Percentiles rank a stretch among this genome's conserved stretches.
phyloP scores from a whole-genome alignment of 2,329 filamentous ascomycete genomes.

The Dothideomycetes sp. region DNA sequence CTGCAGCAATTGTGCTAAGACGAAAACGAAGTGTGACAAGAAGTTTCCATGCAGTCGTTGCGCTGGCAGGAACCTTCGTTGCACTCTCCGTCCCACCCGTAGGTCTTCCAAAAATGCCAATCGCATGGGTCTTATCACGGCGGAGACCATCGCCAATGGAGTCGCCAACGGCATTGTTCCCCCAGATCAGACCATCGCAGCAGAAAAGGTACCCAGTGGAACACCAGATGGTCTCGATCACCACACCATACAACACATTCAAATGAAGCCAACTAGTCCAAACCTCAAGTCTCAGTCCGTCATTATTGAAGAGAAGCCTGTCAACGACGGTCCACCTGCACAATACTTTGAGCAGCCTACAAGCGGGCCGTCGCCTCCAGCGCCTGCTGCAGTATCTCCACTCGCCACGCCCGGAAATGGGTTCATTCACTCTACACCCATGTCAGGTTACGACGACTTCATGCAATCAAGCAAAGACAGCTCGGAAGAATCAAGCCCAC shows the following conservation, averaged over 20 bases:
- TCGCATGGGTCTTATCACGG: slow-evolving; percentile 18
- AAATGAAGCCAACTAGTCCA: slow-evolving; percentile 23
- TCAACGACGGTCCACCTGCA: slow-evolving; percentile 23
- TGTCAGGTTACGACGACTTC: slow-evolving; percentile 37
- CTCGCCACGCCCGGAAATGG: slow-evolving; percentile 26
- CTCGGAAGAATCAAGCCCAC: slow-evolving; percentile 33
- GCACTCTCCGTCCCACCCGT: slow-evolving; percentile 36
- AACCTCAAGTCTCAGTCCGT: slow-evolving; percentile 12
- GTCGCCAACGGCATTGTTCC: slow-evolving; percentile 11
- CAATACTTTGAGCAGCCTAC: slow-evolving; percentile 31
- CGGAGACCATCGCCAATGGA: slow-evolving; percentile 12
- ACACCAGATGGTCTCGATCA: slow-evolving; percentile 12
- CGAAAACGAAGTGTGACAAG: slow-evolving; percentile 44
- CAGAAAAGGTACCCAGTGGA: slow-evolving; percentile 11
- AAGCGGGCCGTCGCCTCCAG: slow-evolving; percentile 18
- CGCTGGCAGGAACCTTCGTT: slow-evolving; percentile 37
- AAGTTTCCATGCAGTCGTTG: slow-evolving; percentile 44
- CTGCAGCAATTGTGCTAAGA: slow-evolving; percentile 43
- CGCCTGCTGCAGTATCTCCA: slow-evolving; percentile 22
- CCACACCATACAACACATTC: slow-evolving; percentile 17
- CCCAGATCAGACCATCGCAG: slow-evolving; percentile 12
- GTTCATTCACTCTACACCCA: slow-evolving; percentile 31
- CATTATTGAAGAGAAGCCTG: slow-evolving; percentile 19
- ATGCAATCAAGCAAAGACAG: slow-evolving; percentile 25
- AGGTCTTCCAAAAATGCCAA: slow-evolving; percentile 34